Conservation (phyloP, 176 grass and related monocot species). For the Leersia perrieri region DNA sequence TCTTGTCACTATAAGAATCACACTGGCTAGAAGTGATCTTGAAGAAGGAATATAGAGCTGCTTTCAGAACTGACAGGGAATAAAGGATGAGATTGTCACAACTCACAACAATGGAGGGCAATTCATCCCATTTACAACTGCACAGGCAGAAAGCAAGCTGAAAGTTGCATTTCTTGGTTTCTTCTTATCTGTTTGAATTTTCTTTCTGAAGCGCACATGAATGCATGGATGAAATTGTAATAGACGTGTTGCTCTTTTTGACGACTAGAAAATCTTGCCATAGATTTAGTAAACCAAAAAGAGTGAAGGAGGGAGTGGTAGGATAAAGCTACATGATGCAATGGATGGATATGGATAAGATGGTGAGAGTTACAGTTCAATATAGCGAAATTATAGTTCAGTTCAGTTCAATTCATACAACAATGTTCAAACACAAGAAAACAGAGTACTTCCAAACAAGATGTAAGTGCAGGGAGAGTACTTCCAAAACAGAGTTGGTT, state of each 20-base stretch:
- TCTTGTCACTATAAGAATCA: constrained; percentile 13
- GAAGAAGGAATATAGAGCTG: constrained; percentile 5
- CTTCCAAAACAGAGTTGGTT: background rate
- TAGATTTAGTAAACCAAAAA: background rate
- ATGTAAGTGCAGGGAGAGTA: background rate
- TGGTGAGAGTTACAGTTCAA: constrained; percentile 35
- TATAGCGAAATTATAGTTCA: background rate
- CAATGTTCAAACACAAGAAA: background rate
- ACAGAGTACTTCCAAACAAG: background rate
- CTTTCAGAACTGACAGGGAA: constrained; percentile 15
- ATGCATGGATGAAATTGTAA: background rate
- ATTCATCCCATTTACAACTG: background rate
- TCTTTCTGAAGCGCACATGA: background rate
- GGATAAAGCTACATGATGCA: constrained; percentile 22
- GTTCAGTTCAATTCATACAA: background rate
- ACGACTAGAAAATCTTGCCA: background rate
- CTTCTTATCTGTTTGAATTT: background rate
- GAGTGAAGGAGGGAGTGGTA: background rate
- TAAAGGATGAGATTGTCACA: background rate
- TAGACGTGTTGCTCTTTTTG: background rate
- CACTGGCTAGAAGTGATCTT: background rate
- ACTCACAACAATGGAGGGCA: background rate
- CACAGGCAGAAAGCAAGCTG: background rate
- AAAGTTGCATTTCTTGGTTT: background rate
- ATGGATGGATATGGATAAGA: constrained; percentile 20